Base-by-base conservation (phyloP, 768 basidiomycete species). In the Suillus weaverae region DNA sequence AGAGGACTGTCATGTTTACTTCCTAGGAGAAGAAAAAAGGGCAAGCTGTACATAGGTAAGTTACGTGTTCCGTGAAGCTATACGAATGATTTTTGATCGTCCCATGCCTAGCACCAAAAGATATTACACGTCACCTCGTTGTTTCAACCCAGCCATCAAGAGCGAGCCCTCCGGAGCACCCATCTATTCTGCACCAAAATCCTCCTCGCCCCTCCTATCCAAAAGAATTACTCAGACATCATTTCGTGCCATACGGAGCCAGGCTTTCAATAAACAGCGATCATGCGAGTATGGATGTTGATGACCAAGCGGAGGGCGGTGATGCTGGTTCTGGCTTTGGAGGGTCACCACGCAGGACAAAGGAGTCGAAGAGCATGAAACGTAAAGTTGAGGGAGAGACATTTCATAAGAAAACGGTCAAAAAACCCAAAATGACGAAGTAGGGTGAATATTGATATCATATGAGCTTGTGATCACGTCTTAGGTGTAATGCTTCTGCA, bases 1-100 rank as follows among this genome's bases (percentile, higher is more conserved):
- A 84, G 81, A 48, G 74, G 76, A 0, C 71, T 92, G 9, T 80
- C 87, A 4, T 89, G 88, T 72, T 76, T 93, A 3, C 73, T 92
- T 1, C 91, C 91, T 0, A 79, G 89, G 22, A 86, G 80, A 68
- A 84, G 78, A 60, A 87, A 89, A 70, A 80, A 79, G 18, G 89
- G 89, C 0, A 83, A 80, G 56, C 69, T 91, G 4, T 90, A 84
- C 69, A 74, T 80, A 57, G 86, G 91, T 89, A 68, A 50, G 78
- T 64, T 18, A 20, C 54, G 55, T 30, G 2, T 41, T 54, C 22
- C 3, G 16, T 22, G 53, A 20, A 20, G 3, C 20, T 32, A 20
- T 32, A 20, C 26, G 26, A 32, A 59, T 41, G 57, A 7, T 30
- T 32, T 41, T 10, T 41, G 39, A 59, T 6, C 39, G 3, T 41